A percentile compares a stretch with the other conserved stretches of the same genome.
Conservation (phyloP, 2,329 filamentous ascomycete species). For the Colletotrichum spinosum region DNA sequence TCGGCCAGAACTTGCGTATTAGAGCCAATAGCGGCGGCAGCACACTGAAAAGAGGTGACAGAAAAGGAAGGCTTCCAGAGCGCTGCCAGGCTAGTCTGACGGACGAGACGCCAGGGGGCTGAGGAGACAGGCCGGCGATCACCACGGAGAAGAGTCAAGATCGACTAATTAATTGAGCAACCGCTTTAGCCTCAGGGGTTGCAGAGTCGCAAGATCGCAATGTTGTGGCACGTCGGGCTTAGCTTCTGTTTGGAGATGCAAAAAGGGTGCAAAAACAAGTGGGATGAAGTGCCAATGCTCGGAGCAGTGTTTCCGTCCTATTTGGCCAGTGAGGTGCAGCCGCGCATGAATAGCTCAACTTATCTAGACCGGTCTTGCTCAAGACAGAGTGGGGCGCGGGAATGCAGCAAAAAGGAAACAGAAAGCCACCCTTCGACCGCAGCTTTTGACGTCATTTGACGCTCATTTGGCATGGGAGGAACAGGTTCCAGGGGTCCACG, state of each 20-base stretch:
- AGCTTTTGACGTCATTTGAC: constrained; percentile 26
- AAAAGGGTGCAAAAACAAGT: too few species aligned
- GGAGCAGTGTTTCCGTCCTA: background rate
- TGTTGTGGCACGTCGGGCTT: too few species aligned
- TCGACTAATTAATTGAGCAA: background rate
- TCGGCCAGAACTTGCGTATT: background rate
- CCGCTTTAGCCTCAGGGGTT: too few species aligned
- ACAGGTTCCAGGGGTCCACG: constrained; percentile 28
- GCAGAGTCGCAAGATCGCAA: too few species aligned
- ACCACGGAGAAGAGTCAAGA: background rate
- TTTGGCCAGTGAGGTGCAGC: background rate
- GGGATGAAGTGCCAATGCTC: too few species aligned
- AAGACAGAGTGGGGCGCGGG: background rate
- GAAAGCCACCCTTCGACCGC: constrained; percentile 13
- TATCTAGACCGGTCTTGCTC: constrained; percentile 6
- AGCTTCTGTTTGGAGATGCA: too few species aligned
- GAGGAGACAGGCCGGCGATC: background rate
- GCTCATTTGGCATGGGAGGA: constrained; percentile 13
- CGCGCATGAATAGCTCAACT: background rate
- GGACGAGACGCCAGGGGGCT: constrained; percentile 1
- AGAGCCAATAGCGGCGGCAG: constrained; percentile 13
- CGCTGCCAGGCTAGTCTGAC: constrained; percentile 2
- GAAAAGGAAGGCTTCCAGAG: constrained; percentile 32
- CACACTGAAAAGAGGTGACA: constrained; percentile 1
- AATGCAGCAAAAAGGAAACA: background rate